Base-by-base conservation (phyloP, 176 grass and related monocot genomes). In the Eleusine coracana region DNA sequence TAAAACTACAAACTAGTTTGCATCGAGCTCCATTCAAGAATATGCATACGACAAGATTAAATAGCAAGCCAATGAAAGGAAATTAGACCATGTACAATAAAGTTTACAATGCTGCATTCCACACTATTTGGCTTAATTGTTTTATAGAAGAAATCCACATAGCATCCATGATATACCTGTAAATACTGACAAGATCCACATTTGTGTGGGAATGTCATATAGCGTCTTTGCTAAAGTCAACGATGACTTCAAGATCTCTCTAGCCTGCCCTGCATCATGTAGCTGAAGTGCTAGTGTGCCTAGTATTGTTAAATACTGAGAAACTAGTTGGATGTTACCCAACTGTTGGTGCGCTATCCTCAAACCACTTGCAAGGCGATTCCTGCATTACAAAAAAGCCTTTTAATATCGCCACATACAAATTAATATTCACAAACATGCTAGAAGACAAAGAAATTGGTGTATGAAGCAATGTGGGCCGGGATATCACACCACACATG, bases 241-340 rank as follows among this genome's bases (percentile, higher is more conserved):
- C 1, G 96, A 88, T 51, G 96, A 98, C 82, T 98, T 98, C 51
- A 98, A 80, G 73, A 98, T 98, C 85, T 98, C 96, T 87, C 91
- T 93, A 83, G 92, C 92, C 55, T 98, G 96, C 80, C 78, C 92
- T 61, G 71, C 88, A 27, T 98, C 96, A 69, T 93, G 96, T 74
- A 98, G 85, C 65, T 98, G 96, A 86, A 98, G 89, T 44, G 96
- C 96, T 80, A 98, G 76, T 34, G 96, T 95, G 59, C 96, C 96
- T 48, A 98, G 78, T 70, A 98, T 92, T 62, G 96, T 98, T 81
- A 98, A 79, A 86, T 93, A 98, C 80, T 98, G 96, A 70, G 96
- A 98, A 91, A 98, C 96, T 75, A 98, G 88, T 80, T 98, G 91
- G 69, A 98, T 98, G 77, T 98, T 98, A 77, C 96, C 91, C 76